Base-by-base conservation (phyloP, 2,329 filamentous ascomycete genomes). In the Didymella keratinophila region DNA sequence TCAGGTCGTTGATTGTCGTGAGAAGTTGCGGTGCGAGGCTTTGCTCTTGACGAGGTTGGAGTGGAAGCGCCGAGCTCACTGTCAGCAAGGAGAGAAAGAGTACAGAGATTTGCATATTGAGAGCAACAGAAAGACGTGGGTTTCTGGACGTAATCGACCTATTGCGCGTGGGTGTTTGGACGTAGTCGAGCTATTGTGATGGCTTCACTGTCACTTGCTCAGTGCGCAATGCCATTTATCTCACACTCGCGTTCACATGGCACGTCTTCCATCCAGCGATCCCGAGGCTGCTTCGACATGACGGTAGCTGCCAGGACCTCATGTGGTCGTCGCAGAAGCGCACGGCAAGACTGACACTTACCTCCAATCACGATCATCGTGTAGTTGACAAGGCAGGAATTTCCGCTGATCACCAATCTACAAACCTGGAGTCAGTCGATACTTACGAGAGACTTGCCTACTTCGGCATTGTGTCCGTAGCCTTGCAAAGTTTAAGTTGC, bases 1-100 rank as follows among this genome's bases (percentile, higher is more conserved):
- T 67, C 2, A 69, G 56, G 6, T 54, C 58, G 7, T 45, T 53
- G 46, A 69, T 67, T 5, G 66, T 58, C 11, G 46, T 39, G 14
- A 64, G 58, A 5, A 70, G 45, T 45, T 66, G 46, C 2, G 61
- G 52, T 4, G 63, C 59, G n/a, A 55, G 54, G 20, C 49, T 54
- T n/a, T 58, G 45, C 23, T 46, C 48, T 23, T 52, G 45, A 36
- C 52, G 61, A 25, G 54, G 51, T 18, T 25, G 43, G 18, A 56
- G 7, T 27, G 54, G 54, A 5, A 52, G 21, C 0, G 61, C 34
- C 1, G 32, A 50, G 36, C 48, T 53, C 4, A 53, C 18, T 2
- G 55, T 23, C n/a, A 58, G 36, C 2, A 61, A 20, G 4, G 37
- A 52, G 0, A 36, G 6, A 23, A 52, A 30, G 2, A 52, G 4